Evolutionary conservation across 1,284 basidiomycete genomes (phyloP).

Genomic region (Inonotus obliquus): DNA sequence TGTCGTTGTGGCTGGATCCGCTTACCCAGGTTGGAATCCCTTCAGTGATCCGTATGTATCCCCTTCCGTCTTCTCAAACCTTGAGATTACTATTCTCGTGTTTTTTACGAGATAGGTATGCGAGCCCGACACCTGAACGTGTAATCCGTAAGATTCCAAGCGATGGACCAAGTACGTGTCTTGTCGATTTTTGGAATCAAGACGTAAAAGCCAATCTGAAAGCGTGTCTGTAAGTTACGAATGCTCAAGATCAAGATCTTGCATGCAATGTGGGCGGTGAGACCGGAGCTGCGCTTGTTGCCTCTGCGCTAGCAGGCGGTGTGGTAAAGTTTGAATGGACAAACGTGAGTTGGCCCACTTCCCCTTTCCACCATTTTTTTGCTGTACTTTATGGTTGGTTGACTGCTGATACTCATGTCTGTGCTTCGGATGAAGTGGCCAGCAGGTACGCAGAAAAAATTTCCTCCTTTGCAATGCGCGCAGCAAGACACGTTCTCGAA

Average conservation of each 20-base stretch:
- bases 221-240: slow-evolving; percentile 22
- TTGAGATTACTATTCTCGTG: background rate
- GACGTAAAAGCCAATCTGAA: background rate
- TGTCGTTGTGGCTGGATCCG: slow-evolving; percentile 23
- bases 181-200: background rate
- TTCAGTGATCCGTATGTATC: slow-evolving; percentile 24
- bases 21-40: slow-evolving; percentile 28
- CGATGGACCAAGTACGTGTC: slow-evolving; percentile 29
- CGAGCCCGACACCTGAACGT: slow-evolving; percentile 21
- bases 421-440: slow-evolving; percentile 21
- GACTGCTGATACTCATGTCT: background rate
- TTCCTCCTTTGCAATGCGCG: background rate
- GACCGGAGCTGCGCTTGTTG: slow-evolving; percentile 23
- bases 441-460: slow-evolving; percentile 18
- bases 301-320: slow-evolving; percentile 27
- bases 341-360: slow-evolving; percentile 22
- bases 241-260: slow-evolving; percentile 25
- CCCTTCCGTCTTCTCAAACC: slow-evolving; percentile 10
- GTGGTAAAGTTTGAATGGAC: slow-evolving; percentile 28
- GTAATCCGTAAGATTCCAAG: slow-evolving; percentile 30
- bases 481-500: background rate
- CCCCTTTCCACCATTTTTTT: background rate
- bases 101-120: slow-evolving; percentile 18
- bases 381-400: background rate
- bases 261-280: slow-evolving; percentile 31